A percentile compares a stretch with the other conserved stretches of the same genome.
These are phyloP conservation scores for Alternaria postmessia DNA, from an alignment of 2,329 filamentous ascomycete genomes.

Conservation along the genomic window DNA sequence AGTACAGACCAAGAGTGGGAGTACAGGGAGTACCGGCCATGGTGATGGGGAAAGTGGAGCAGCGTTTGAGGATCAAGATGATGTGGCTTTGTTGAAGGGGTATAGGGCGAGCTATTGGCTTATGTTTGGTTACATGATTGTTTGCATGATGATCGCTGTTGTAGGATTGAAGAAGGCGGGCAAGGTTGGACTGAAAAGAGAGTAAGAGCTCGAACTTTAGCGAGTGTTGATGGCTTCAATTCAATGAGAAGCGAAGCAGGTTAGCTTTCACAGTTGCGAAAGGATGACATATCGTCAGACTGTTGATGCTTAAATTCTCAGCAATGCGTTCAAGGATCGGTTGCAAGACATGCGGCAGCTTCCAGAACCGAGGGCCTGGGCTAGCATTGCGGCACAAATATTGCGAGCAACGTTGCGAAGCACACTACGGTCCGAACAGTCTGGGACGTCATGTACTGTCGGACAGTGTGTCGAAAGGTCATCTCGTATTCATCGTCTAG, in stretches of 20 bases:
- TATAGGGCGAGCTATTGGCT: too few species aligned
- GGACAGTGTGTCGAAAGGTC: background rate
- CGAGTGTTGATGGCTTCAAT: background rate
- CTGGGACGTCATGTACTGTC: background rate
- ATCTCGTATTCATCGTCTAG: background rate
- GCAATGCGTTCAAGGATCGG: background rate
- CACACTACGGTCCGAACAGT: background rate
- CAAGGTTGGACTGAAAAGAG: conserved; percentile 39
- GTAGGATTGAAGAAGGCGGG: conserved; percentile 33
- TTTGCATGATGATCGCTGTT: too few species aligned
- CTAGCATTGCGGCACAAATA: background rate
- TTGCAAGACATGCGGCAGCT: too few species aligned
- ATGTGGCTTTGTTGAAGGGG: too few species aligned
- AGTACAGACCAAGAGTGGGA: too few species aligned
- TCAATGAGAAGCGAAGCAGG: background rate
- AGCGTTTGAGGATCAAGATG: too few species aligned
- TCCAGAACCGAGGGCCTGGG: background rate
- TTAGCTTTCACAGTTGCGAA: background rate
- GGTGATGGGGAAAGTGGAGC: too few species aligned
- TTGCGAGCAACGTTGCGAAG: background rate
- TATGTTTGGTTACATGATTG: too few species aligned
- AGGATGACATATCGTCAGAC: background rate
- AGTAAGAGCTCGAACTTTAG: conserved; percentile 16
- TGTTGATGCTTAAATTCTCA: background rate
- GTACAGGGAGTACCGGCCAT: too few species aligned